Conservation (phyloP, 805 yeast species). For the Metschnikowia cubensis region DNA sequence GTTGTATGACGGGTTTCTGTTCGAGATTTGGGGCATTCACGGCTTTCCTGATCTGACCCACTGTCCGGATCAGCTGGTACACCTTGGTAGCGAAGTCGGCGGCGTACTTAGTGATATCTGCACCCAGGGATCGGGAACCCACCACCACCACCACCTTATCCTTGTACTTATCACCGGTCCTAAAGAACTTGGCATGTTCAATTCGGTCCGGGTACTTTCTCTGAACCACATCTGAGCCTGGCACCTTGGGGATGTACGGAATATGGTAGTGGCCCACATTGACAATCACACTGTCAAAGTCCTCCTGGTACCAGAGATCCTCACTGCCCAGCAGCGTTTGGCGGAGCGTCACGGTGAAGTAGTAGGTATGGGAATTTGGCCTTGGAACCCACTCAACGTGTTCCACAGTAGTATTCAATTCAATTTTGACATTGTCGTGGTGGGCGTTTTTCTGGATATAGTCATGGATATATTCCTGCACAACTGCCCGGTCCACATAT, state of each 20-base stretch:
- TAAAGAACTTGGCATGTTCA: constrained; percentile 45
- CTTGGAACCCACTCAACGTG: constrained; percentile 24
- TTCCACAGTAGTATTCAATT: constrained; percentile 36
- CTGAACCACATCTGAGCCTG: constrained; percentile 37
- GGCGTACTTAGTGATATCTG: constrained; percentile 27
- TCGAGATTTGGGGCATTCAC: constrained; percentile 16
- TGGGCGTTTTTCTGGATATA: constrained; percentile 23
- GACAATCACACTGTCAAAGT: constrained; percentile 36
- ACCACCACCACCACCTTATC: constrained; percentile 22
- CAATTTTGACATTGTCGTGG: constrained; percentile 22
- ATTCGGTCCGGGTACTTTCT: constrained; percentile 26
- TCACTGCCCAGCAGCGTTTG: constrained; percentile 15
- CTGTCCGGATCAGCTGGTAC: constrained; percentile 29
- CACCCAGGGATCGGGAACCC: constrained; percentile 27
- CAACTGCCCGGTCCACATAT: constrained; percentile 26
- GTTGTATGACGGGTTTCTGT: constrained; percentile 24
- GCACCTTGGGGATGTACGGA: constrained; percentile 43
- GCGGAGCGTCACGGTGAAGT: constrained; percentile 31
- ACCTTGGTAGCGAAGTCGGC: constrained; percentile 22
- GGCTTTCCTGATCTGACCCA: constrained; percentile 5
- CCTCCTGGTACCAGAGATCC: constrained; percentile 37
- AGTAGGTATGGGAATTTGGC: constrained; percentile 10
- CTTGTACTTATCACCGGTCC: constrained; percentile 27
- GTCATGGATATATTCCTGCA: constrained; percentile 25
- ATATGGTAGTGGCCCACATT: constrained; percentile 48